Percentiles rank a stretch among this genome's conserved stretches.
phyloP scores from a whole-genome alignment of 257 asterid genomes.

The Galeopsis tetrahit region DNA sequence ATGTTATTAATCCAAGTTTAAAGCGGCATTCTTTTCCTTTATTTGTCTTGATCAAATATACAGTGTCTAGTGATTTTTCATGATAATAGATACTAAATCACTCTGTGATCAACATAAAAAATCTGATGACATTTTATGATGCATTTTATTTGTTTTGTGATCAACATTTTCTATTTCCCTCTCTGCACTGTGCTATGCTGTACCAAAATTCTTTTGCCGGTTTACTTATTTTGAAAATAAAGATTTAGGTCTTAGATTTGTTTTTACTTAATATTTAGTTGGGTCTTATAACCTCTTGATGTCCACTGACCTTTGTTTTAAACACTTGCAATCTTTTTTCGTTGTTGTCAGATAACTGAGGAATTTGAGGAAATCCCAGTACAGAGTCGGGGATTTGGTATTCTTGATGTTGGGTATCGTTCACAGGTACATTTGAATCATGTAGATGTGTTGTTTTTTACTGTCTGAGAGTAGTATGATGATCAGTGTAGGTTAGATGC shows the following conservation, averaged over 20 bases:
- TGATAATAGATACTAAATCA: background rate
- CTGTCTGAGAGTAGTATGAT: background rate
- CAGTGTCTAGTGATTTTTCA: background rate
- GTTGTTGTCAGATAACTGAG: conserved; percentile 30
- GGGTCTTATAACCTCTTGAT: background rate
- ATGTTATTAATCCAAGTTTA: background rate
- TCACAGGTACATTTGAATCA: conserved; percentile 32
- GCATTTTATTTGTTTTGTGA: background rate
- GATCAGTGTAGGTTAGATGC: conserved; percentile 8
- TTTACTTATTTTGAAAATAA: conserved; percentile 9
- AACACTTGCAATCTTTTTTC: background rate
- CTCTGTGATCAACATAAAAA: background rate
- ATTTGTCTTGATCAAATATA: background rate
- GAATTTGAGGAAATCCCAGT: conserved; percentile 37
- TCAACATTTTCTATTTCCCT: background rate
- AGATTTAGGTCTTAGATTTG: background rate
- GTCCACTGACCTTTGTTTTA: background rate
- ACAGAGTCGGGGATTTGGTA: conserved; percentile 40
- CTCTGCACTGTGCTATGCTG: conserved; percentile 9
- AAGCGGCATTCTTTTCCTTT: background rate
- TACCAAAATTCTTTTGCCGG: conserved; percentile 1
- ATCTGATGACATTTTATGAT: conserved; percentile 1
- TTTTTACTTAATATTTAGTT: background rate
- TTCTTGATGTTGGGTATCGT: conserved; percentile 41
- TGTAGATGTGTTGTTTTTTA: background rate